Base-by-base conservation (phyloP, 176 grass and related monocot genomes). In the Rhipidocladum racemiflorum region DNA sequence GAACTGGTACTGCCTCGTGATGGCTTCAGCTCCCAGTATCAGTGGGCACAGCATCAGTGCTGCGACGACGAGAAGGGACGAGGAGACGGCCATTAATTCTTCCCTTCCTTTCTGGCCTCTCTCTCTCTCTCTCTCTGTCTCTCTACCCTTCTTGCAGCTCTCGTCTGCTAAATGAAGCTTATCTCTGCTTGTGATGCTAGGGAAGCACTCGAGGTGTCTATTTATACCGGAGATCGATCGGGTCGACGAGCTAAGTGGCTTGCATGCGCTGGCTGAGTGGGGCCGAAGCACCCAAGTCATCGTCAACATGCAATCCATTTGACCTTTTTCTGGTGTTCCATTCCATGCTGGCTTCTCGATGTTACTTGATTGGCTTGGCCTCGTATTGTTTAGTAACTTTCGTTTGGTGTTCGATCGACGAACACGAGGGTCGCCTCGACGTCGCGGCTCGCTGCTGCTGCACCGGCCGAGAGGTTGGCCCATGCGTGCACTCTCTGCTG, bases 1-100 rank as follows among this genome's bases (percentile, higher is more conserved):
- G 80, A 97, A 97, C 6, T 84, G 74, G 80, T 93, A 93, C 44
- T 78, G 78, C 61, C 94, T 87, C 3, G 81, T 91, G 30, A 65
- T 86, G 81, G 86, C 89, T 23, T 86, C 46, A 9, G 77, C 75
- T 15, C 20, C 86, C 4, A 36, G 12, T 18, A n/a, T n/a, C n/a
- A 55, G 24, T 13, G 34, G 42, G 54, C 51, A 89, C 30, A 76
- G 14, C 23, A 43, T 10, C n/a, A 68, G 32, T 1, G 64, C 28
- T 1, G 24, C 45, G 8, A 69, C 4, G 70, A 49, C 16, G 65
- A 54, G 15, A 38, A n/a, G n/a, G n/a, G 75, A 81, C 40, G 73
- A 40, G 30, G 44, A 64, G 44, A 65, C 42, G 1, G 55, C 75
- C 87, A 86, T 91, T 38, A n/a, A 17, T 10, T 54, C 2, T 10